These are phyloP conservation scores for Fusarium sp. DNA, from an alignment of 2,329 filamentous ascomycete genomes.

Conservation along the genomic window DNA sequence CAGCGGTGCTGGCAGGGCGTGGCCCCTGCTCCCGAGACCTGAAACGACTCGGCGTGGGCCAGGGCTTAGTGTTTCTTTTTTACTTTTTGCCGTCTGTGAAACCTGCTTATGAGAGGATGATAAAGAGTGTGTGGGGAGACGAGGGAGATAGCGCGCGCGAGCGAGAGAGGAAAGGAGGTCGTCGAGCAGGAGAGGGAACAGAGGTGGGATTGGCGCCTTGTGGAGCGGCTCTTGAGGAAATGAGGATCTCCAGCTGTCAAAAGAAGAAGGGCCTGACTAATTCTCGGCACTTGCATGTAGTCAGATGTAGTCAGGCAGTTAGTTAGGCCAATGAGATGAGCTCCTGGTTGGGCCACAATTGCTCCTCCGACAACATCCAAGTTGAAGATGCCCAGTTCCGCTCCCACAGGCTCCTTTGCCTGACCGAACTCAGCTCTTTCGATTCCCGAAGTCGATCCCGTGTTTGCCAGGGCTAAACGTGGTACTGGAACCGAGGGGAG, in stretches of 20 bases:
- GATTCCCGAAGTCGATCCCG: conserved; percentile 45
- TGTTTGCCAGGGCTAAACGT: conserved; percentile 24
- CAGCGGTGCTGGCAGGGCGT: conserved; percentile 21
- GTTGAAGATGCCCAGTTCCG: conserved; percentile 30
- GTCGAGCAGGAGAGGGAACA: conserved; percentile 11
- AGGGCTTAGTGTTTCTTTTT: conserved; percentile 39
- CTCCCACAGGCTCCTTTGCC: conserved; percentile 23
- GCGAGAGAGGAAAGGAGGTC: not conserved
- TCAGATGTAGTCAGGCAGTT: not conserved
- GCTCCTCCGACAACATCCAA: conserved; percentile 21
- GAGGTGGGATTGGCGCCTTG: conserved; percentile 9
- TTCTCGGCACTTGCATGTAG: conserved; percentile 16
- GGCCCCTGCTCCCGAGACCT: conserved; percentile 46
- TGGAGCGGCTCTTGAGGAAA: conserved; percentile 13
- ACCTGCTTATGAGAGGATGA: conserved; percentile 42
- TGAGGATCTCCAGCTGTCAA: conserved; percentile 29
- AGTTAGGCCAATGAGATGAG: conserved; percentile 14
- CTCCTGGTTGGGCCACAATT: conserved; percentile 14
- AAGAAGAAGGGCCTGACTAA: conserved; percentile 18
- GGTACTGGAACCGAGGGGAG: conserved; percentile 31
- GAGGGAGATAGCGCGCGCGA: conserved; percentile 10
- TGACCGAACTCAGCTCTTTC: conserved; percentile 25
- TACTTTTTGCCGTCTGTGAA: conserved; percentile 35
- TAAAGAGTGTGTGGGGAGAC: conserved; percentile 32
- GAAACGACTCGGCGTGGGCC: conserved; percentile 47